Evolutionary conservation across 495 filamentous ascomycete species (phyloP), one percentile per base, ranked within the genome.

Genomic region (Penicillium chermesinum): DNA sequence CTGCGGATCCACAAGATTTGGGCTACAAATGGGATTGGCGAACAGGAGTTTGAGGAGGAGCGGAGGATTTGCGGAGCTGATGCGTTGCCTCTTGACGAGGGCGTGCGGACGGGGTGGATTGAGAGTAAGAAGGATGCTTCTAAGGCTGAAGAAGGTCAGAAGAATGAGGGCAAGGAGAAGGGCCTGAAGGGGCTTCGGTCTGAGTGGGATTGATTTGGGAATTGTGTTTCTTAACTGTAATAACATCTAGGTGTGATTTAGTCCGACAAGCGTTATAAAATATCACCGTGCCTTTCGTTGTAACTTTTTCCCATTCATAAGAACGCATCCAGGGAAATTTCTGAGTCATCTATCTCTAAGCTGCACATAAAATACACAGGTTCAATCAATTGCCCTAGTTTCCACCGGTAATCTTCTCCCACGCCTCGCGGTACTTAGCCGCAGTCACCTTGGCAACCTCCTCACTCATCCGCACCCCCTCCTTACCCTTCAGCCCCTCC

Each of bases 1-100:
- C 72, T 97, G 30, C 81, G 77, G 36, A 83, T 97, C 43, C 85
- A 89, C 58, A 71, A 81, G 48, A 83, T 98, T 18, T 96, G 91
- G 91, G 90, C 75, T 0, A 75, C 76, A 5, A 75, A 77, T 53
- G 69, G 69, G 1, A 63, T 73, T 58, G 59, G 67, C 15, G 67
- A 72, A 50, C 55, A 46, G 13, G 72, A 75, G 40, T 47, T 61
- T 38, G 66, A 66, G 38, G 69, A 65, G 49, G 67, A 76, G 47
- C 59, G 58, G 10, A 55, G 56, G 8, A 75, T 75, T 38, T 75
- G 71, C 35, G 71, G 71, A 20, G 53, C 57, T 4, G 59, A 73
- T 57, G 71, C 71, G 1, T 53, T 73, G 41, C 62, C 65, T 5
- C 50, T 75, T 30, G 71, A 75, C 54, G 67, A 73, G 37, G 70